Evolutionary conservation across 2,329 filamentous ascomycete species (phyloP).

Genomic region (Stachybotrys chartarum): DNA sequence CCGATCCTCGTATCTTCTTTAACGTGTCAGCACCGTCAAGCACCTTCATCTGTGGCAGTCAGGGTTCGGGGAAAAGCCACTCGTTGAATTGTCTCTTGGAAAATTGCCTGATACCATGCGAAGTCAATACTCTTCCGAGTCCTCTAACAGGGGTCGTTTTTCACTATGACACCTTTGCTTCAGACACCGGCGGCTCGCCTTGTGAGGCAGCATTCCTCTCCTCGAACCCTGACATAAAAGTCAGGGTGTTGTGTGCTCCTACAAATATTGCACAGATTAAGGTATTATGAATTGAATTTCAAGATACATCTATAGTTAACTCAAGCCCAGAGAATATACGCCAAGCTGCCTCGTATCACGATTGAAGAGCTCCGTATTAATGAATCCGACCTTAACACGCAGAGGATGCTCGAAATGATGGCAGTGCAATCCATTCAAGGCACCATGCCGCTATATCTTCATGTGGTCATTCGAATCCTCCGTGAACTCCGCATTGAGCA

Average conservation of each 20-base stretch:
- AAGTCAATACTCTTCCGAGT: conserved; percentile 35
- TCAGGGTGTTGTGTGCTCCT: conserved; percentile 47
- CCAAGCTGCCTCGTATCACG: conserved; percentile 30
- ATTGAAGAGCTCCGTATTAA: conserved; percentile 45
- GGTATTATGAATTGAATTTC: conserved; percentile 11
- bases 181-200: conserved; percentile 37
- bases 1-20: conserved; percentile 30
- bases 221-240: conserved; percentile 31
- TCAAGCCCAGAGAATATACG: conserved; percentile 30
- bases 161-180: conserved; percentile 54
- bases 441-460: conserved; percentile 49
- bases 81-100: conserved; percentile 50
- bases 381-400: conserved; percentile 46
- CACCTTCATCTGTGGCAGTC: conserved; percentile 56
- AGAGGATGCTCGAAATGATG: conserved; percentile 54
- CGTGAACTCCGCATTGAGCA: conserved; percentile 45
- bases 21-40: conserved; percentile 47
- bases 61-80: conserved; percentile 59
- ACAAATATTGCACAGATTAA: conserved; percentile 39
- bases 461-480: conserved; percentile 48
- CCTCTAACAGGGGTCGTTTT: conserved; percentile 57
- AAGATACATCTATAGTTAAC: neutral
- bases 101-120: conserved; percentile 43
- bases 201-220: conserved; percentile 55
- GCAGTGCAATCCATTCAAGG: conserved; percentile 32